A percentile compares a stretch with the other conserved stretches of the same genome.
Conservation (phyloP, 148 eudicot species). For the Rhododendron simsii region DNA sequence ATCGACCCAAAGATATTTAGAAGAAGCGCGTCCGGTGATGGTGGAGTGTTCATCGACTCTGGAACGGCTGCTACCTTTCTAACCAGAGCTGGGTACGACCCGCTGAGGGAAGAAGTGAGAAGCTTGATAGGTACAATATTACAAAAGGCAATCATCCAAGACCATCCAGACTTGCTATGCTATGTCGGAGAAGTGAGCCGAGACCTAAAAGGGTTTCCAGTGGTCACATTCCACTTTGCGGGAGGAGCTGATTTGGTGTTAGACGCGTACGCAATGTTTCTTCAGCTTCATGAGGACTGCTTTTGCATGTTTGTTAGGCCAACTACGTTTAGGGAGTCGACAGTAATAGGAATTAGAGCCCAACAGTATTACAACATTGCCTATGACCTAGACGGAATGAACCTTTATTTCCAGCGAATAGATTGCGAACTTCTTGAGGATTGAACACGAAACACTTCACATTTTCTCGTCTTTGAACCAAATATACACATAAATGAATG, state of each 20-base stretch:
- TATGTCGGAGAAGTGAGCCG: constrained; percentile 13
- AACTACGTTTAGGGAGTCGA: too few relatives aligned
- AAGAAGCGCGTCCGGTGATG: neutral
- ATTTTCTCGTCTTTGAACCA: too few relatives aligned
- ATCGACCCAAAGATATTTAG: constrained; percentile 7
- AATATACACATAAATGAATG: too few relatives aligned
- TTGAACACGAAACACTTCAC: too few relatives aligned
- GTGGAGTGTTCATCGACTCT: constrained; percentile 8
- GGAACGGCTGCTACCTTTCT: neutral
- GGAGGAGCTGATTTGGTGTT: constrained; percentile 22
- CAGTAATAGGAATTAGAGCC: constrained; percentile 20
- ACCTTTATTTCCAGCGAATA: neutral
- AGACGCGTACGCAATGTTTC: constrained; percentile 9
- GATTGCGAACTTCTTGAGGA: too few relatives aligned
- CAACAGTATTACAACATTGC: constrained; percentile 31
- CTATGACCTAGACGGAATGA: constrained; percentile 16
- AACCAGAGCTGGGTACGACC: constrained; percentile 5
- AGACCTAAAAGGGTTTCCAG: constrained; percentile 23
- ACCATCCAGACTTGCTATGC: neutral
- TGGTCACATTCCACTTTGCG: constrained; percentile 23
- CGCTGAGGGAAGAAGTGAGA: constrained; percentile 15
- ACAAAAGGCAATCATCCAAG: neutral
- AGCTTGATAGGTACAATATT: constrained; percentile 5
- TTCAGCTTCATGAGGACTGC: rapidly evolving
- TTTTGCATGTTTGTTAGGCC: constrained; percentile 18